These are phyloP conservation scores for Trichoderma aggressivum DNA, from an alignment of 2,329 filamentous ascomycete species.

Conservation along the genomic window DNA sequence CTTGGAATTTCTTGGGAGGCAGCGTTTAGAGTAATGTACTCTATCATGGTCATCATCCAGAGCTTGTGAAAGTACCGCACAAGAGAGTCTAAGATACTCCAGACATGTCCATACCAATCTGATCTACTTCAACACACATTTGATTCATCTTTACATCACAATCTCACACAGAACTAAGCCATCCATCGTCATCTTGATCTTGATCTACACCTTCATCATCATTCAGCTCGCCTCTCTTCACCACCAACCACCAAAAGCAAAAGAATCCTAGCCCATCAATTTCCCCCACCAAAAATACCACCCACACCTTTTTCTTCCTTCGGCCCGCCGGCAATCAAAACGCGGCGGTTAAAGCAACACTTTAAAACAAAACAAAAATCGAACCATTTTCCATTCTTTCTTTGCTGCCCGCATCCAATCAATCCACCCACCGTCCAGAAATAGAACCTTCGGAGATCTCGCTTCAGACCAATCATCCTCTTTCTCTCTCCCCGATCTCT, in stretches of 20 bases:
- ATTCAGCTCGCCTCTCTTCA: neutral
- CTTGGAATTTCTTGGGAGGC: neutral
- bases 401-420: neutral
- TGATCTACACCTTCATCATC: neutral
- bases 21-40: neutral
- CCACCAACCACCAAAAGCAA: neutral
- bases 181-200: neutral
- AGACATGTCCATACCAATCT: neutral
- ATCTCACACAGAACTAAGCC: neutral
- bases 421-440: neutral
- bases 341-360: neutral
- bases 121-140: neutral
- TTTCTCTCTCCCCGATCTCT: neutral
- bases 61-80: neutral
- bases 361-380: neutral
- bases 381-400: neutral
- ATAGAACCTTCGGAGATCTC: neutral
- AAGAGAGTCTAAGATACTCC: neutral
- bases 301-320: neutral
- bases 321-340: neutral
- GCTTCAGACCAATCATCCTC: neutral
- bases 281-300: neutral
- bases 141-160: neutral
- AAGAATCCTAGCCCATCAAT: neutral
- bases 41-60: neutral